Percentiles rank a stretch among this genome's conserved stretches.
Conservation (phyloP, 2,329 filamentous ascomycete genomes). For the Colletotrichum salicis region DNA sequence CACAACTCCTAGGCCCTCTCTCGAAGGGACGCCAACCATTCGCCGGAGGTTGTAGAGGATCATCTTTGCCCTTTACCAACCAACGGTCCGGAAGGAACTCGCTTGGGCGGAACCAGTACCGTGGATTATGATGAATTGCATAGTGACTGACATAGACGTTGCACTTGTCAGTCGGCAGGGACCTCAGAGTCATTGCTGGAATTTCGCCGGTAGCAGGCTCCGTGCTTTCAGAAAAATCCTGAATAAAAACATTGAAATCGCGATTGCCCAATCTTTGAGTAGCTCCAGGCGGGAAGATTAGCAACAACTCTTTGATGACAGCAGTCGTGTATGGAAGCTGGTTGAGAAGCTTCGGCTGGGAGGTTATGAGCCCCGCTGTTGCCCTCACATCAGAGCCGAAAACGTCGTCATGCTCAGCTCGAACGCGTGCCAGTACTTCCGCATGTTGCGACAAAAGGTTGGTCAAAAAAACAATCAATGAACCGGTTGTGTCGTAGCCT, state of each 20-base stretch:
- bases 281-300: slow-evolving; percentile 47
- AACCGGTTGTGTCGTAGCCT: slow-evolving; percentile 47
- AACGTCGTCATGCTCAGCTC: slow-evolving; percentile 50
- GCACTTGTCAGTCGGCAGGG: slow-evolving; percentile 51
- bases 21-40: slow-evolving; percentile 65
- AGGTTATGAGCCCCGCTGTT: neutral
- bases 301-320: slow-evolving; percentile 51
- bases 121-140: slow-evolving; percentile 50
- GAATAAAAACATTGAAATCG: neutral
- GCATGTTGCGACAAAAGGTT: slow-evolving; percentile 38
- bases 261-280: slow-evolving; percentile 40
- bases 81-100: slow-evolving; percentile 57
- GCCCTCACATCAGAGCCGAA: slow-evolving; percentile 52
- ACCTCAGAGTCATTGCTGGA: neutral
- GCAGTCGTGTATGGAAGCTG: slow-evolving; percentile 61
- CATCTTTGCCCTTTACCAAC: slow-evolving; percentile 41
- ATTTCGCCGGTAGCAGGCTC: neutral
- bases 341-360: slow-evolving; percentile 58
- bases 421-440: slow-evolving; percentile 38
- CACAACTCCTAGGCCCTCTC: slow-evolving; percentile 61
- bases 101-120: slow-evolving; percentile 50
- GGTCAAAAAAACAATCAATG: slow-evolving; percentile 41
- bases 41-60: slow-evolving; percentile 49
- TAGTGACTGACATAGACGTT: slow-evolving; percentile 38
- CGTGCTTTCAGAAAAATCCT: neutral